Evolutionary conservation across 2,329 filamentous ascomycete genomes (phyloP).

Genomic region (Aspergillus eucalypticola): DNA sequence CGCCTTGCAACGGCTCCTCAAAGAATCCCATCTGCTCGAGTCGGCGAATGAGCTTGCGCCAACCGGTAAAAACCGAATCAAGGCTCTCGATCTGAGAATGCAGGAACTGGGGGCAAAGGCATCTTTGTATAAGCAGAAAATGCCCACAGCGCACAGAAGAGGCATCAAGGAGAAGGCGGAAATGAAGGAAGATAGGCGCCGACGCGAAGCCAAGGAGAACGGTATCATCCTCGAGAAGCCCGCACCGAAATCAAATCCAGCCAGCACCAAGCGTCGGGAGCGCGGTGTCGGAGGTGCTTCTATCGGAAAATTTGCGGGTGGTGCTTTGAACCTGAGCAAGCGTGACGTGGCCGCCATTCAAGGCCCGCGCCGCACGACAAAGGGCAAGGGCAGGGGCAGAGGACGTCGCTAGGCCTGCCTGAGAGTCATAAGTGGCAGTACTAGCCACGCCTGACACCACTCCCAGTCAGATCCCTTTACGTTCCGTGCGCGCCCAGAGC

Average conservation of each 20-base stretch:
- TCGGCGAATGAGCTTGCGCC: constrained; percentile 56
- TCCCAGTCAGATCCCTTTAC: background rate
- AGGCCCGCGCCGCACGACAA: constrained; percentile 15
- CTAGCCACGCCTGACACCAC: background rate
- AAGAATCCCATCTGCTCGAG: constrained; percentile 85
- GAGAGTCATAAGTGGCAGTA: background rate
- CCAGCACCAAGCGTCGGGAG: constrained; percentile 50
- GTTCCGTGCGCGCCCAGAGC: background rate
- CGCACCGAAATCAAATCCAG: constrained; percentile 37
- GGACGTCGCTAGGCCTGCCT: constrained; percentile 26
- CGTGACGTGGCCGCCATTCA: constrained; percentile 70
- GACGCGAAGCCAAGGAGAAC: constrained; percentile 82
- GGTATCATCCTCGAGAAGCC: constrained; percentile 78
- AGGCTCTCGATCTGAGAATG: constrained; percentile 80
- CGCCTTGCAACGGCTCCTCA: constrained; percentile 83
- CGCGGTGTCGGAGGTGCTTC: constrained; percentile 71
- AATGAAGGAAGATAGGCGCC: constrained; percentile 67
- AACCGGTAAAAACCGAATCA: constrained; percentile 72
- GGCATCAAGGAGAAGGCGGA: constrained; percentile 73
- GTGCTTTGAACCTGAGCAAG: constrained; percentile 75
- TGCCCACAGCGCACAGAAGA: constrained; percentile 84
- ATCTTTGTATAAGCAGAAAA: constrained; percentile 74
- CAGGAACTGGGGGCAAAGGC: constrained; percentile 76
- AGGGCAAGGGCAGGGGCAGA: constrained; percentile 25
- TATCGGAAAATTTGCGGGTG: constrained; percentile 77